These are phyloP conservation scores for Escallonia herrerae DNA, from an alignment of 129 eudicot genomes.

Conservation along the genomic window DNA sequence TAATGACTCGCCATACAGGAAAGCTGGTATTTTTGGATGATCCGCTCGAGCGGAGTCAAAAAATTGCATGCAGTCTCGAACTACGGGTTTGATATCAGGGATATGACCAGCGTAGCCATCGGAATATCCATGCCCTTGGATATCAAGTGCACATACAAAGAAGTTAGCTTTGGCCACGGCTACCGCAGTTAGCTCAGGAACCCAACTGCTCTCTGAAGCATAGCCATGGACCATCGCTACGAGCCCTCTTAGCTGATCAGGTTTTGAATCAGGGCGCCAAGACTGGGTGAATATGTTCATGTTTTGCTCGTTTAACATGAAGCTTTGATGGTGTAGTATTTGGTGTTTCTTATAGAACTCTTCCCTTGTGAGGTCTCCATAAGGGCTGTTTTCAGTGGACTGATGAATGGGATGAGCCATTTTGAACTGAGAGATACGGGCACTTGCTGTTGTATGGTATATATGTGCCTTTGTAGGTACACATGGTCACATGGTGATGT, in stretches of 20 bases:
- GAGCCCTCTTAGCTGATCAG: constrained; percentile 21
- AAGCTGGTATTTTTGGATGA: constrained; percentile 25
- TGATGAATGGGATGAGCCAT: constrained; percentile 46
- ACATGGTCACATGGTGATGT: not conserved
- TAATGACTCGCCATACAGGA: constrained; percentile 46
- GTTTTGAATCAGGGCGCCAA: constrained; percentile 20
- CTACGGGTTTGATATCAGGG: constrained; percentile 13
- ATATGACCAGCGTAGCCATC: constrained; percentile 39
- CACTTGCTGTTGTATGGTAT: not conserved
- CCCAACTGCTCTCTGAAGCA: constrained; percentile 46
- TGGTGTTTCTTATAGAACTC: constrained; percentile 33
- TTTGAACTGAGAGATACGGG: not conserved
- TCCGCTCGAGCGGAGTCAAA: constrained; percentile 27
- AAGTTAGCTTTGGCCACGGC: constrained; percentile 42
- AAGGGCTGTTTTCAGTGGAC: constrained; percentile 40
- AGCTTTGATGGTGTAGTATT: constrained; percentile 29
- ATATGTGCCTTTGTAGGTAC: no score
- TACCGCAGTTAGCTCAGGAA: constrained; percentile 35
- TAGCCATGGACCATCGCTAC: constrained; percentile 50
- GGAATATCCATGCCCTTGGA: constrained; percentile 51
- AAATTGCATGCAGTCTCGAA: constrained; percentile 32
- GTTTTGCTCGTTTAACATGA: constrained; percentile 35
- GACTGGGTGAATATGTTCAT: constrained; percentile 43
- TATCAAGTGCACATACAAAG: constrained; percentile 38
- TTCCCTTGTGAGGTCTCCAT: constrained; percentile 32